These are phyloP conservation scores for Dioscorea zingiberensis DNA, from an alignment of 106 monocot species.

Conservation along the genomic window DNA sequence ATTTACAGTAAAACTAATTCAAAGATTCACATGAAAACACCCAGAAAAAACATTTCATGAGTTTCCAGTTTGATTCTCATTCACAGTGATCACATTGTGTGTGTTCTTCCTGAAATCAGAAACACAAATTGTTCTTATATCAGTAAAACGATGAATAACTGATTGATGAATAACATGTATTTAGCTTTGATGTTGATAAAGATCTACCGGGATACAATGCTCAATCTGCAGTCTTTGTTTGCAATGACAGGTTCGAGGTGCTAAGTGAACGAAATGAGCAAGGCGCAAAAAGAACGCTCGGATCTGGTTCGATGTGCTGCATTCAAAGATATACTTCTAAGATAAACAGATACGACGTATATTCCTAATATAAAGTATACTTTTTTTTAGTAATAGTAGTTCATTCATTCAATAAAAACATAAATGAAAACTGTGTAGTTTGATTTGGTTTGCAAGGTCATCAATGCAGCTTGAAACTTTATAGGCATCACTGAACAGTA, in stretches of 20 bases:
- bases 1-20: background rate
- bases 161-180: too few relatives aligned
- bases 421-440: too few relatives aligned
- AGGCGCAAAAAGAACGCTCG: conserved; percentile 16
- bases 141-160: too few relatives aligned
- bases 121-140: background rate
- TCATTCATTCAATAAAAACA: background rate
- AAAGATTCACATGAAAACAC: background rate
- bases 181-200: too few relatives aligned
- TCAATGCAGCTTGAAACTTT: too few relatives aligned
- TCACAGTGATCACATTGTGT: conserved; percentile 35
- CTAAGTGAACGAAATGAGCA: background rate
- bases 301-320: conserved; percentile 35
- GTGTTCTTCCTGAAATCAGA: conserved; percentile 8
- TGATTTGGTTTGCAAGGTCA: too few relatives aligned
- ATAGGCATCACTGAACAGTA: too few relatives aligned
- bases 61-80: background rate
- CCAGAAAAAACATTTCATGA: background rate
- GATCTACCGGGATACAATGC: conserved; percentile 14
- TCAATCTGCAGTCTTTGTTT: background rate
- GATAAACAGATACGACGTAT: too few relatives aligned
- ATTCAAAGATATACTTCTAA: background rate
- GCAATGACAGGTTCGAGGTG: conserved; percentile 12
- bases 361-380: too few relatives aligned
- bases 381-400: too few relatives aligned